Percentiles rank a stretch among this genome's conserved stretches.
Conservation (phyloP, 1,139 yeast genomes). For the Suhomyces yuchorum region DNA sequence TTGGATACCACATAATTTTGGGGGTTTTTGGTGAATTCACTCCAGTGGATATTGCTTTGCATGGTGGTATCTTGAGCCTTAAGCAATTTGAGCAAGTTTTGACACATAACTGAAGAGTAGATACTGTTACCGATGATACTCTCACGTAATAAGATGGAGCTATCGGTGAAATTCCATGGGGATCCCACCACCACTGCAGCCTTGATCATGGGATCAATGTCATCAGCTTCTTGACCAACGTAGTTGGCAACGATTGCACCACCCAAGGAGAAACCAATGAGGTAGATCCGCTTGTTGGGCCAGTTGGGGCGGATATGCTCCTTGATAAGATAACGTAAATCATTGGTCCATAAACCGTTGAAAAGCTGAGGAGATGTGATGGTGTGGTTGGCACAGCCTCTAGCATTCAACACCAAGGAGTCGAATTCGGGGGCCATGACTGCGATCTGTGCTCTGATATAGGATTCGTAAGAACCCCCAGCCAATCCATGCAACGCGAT, state of each 20-base stretch:
- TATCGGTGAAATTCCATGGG: slow-evolving; percentile 80
- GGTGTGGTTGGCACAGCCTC: slow-evolving; percentile 64
- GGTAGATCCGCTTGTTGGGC: slow-evolving; percentile 53
- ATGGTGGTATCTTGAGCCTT: slow-evolving; percentile 44
- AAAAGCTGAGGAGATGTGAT: slow-evolving; percentile 61
- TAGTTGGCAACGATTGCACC: slow-evolving; percentile 78
- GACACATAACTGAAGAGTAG: slow-evolving; percentile 57
- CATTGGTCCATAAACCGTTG: slow-evolving; percentile 66
- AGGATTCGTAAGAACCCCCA: slow-evolving; percentile 65
- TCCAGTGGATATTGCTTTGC: slow-evolving; percentile 28
- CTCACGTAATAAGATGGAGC: slow-evolving; percentile 45
- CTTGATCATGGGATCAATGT: slow-evolving; percentile 37
- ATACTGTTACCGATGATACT: slow-evolving; percentile 47
- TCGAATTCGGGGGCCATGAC: slow-evolving; percentile 46
- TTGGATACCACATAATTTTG: slow-evolving; percentile 33
- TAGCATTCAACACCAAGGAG: slow-evolving; percentile 55
- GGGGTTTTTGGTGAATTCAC: slow-evolving; percentile 37
- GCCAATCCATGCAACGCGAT: slow-evolving; percentile 61
- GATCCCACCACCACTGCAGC: slow-evolving; percentile 59
- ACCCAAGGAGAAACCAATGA: slow-evolving; percentile 65
- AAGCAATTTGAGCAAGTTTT: slow-evolving; percentile 47
- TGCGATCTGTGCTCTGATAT: slow-evolving; percentile 48
- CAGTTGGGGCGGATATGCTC: slow-evolving; percentile 47
- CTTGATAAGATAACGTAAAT: slow-evolving; percentile 53
- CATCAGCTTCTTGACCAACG: slow-evolving; percentile 67